These are phyloP conservation scores for Catharanthus roseus DNA, from an alignment of 257 asterid genomes.

Conservation along the genomic window DNA sequence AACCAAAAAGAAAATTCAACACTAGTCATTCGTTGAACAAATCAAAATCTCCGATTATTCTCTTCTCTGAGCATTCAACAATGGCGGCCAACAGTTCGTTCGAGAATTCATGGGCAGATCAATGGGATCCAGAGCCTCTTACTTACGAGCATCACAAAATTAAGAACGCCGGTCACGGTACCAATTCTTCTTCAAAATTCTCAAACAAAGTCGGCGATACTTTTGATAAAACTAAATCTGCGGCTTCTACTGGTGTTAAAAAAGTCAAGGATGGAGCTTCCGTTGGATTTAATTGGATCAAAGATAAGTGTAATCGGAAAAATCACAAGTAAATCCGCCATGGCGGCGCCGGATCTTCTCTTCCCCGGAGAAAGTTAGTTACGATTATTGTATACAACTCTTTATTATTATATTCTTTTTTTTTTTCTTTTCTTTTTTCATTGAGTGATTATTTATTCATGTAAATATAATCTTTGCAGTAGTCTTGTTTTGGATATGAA, in stretches of 20 bases:
- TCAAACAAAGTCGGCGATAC: slow-evolving; percentile 31
- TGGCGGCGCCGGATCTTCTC: background rate
- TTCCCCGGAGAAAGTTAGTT: background rate
- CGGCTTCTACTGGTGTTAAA: slow-evolving; percentile 58
- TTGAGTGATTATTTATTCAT: background rate
- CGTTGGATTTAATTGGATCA: slow-evolving; percentile 70
- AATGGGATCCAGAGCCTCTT: slow-evolving; percentile 34
- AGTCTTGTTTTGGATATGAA: too few relatives aligned
- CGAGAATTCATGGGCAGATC: slow-evolving; percentile 37
- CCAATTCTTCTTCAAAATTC: slow-evolving; percentile 28
- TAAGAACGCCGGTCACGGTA: background rate
- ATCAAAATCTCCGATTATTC: background rate
- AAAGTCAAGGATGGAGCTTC: slow-evolving; percentile 74
- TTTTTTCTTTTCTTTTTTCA: background rate
- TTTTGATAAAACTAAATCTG: slow-evolving; percentile 53
- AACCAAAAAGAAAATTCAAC: too few relatives aligned
- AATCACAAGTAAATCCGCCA: slow-evolving; percentile 26
- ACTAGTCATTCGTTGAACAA: background rate
- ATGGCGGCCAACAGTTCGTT: slow-evolving; percentile 21
- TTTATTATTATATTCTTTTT: background rate
- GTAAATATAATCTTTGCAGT: too few relatives aligned
- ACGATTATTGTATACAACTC: background rate
- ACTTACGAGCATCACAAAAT: background rate
- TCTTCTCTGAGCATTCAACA: background rate
- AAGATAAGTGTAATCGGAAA: slow-evolving; percentile 54